Percentiles rank a stretch among this genome's conserved stretches.
Conservation (phyloP, 164 flowering plant species). For the Piper longum region DNA sequence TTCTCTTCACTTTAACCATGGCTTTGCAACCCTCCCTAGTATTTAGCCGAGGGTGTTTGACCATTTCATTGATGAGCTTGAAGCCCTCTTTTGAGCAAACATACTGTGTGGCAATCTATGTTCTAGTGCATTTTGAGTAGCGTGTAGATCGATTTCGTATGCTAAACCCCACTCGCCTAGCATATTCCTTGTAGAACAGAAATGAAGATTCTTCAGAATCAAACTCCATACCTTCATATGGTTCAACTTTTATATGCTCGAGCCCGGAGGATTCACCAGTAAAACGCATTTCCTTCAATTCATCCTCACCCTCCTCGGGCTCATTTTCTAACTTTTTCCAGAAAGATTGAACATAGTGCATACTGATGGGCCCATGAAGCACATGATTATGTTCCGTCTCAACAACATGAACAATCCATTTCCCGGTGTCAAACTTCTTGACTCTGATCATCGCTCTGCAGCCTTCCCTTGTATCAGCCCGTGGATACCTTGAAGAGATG, state of each 20-base stretch:
- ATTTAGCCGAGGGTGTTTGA: conserved; percentile 3
- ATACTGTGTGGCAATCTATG: conserved; percentile 28
- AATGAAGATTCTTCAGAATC: conserved; percentile 52
- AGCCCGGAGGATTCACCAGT: background rate
- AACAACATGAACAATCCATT: conserved; percentile 60
- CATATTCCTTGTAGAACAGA: conserved; percentile 53
- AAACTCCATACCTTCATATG: conserved; percentile 68
- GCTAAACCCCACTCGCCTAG: conserved; percentile 50
- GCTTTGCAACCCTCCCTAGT: conserved; percentile 49
- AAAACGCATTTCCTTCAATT: background rate
- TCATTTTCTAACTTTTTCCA: conserved; percentile 33
- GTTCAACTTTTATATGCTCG: conserved; percentile 19
- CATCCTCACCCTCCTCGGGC: background rate
- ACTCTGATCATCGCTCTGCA: conserved; percentile 64
- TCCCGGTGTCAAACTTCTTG: conserved; percentile 55
- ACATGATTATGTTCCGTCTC: conserved; percentile 71
- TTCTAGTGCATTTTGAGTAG: conserved; percentile 35
- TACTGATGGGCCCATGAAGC: conserved; percentile 59
- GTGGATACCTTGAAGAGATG: background rate
- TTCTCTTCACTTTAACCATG: conserved; percentile 42
- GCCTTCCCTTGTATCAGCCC: conserved; percentile 37
- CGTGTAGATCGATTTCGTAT: conserved; percentile 28
- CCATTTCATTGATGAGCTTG: conserved; percentile 22
- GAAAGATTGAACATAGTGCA: conserved; percentile 66
- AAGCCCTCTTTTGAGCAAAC: conserved; percentile 48